These are phyloP conservation scores for Verticillium isaacii DNA, from an alignment of 2,329 filamentous ascomycete genomes.

Conservation along the genomic window DNA sequence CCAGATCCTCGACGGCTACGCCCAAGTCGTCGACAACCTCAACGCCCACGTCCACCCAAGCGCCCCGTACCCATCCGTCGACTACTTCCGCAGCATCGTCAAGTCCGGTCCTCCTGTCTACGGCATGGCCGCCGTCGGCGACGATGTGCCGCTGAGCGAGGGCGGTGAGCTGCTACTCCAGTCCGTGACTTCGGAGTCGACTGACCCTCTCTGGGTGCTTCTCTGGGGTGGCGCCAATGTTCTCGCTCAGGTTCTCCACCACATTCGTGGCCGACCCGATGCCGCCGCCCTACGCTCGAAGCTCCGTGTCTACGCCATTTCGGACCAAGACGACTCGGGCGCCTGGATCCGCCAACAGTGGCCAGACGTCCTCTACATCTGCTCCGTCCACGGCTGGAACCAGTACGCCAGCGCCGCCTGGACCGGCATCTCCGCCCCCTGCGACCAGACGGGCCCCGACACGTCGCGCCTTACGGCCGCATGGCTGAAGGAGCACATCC, in stretches of 20 bases:
- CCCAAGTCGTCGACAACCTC: constrained; percentile 38
- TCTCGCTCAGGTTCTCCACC: constrained; percentile 41
- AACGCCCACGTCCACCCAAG: constrained; percentile 41
- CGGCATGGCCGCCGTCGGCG: constrained; percentile 25
- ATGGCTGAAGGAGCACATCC: constrained; percentile 50
- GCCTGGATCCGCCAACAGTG: constrained; percentile 50
- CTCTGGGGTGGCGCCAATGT: constrained; percentile 50
- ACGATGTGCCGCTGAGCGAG: constrained; percentile 23
- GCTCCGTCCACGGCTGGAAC: constrained; percentile 50
- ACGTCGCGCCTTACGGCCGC: constrained; percentile 38
- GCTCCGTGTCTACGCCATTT: constrained; percentile 50
- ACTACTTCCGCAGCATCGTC: constrained; percentile 28
- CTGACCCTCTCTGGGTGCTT: constrained; percentile 45
- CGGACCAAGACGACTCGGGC: constrained; percentile 54
- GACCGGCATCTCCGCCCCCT: constrained; percentile 44
- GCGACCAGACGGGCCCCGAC: constrained; percentile 41
- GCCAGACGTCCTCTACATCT: constrained; percentile 52
- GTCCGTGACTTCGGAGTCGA: constrained; percentile 14
- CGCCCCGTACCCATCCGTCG: constrained; percentile 32
- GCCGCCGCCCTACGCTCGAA: constrained; percentile 30
- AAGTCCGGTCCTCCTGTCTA: constrained; percentile 30
- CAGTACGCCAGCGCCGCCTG: constrained; percentile 50
- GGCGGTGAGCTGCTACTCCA: constrained; percentile 38
- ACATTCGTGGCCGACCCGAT: constrained; percentile 26
- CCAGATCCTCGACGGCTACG: constrained; percentile 38